Evolutionary conservation across 1,284 basidiomycete species (phyloP).

Genomic region (Flammula alnicola): DNA sequence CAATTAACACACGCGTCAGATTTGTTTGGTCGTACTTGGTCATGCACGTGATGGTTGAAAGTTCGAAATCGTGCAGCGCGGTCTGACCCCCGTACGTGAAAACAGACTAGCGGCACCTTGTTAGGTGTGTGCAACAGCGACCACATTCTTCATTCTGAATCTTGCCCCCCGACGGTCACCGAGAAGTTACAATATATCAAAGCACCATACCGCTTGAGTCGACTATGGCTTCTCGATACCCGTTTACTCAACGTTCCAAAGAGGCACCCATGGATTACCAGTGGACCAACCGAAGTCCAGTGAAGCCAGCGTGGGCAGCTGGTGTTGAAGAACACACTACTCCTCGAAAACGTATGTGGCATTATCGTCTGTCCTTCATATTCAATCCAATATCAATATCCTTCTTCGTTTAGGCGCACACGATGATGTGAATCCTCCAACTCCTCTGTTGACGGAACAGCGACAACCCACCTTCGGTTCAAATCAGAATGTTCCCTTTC

Average conservation of each 20-base stretch:
- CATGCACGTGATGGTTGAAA: too few species aligned
- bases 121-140: too few species aligned
- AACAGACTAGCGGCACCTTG: too few species aligned
- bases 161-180: too few species aligned
- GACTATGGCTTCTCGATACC: conserved; percentile 18
- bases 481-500: conserved; percentile 69
- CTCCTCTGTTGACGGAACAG: conserved; percentile 48
- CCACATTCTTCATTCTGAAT: too few species aligned
- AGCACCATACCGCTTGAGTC: too few species aligned
- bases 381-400: not conserved
- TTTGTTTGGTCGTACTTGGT: too few species aligned
- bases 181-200: too few species aligned
- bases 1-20: too few species aligned
- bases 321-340: conserved; percentile 48
- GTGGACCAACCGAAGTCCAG: conserved; percentile 46
- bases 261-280: conserved; percentile 86
- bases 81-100: too few species aligned
- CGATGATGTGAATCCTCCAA: conserved; percentile 51
- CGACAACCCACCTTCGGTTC: conserved; percentile 60
- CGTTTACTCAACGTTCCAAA: conserved; percentile 56
- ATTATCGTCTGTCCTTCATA: conserved; percentile 6
- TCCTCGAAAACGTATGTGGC: conserved; percentile 66
- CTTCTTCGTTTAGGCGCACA: conserved; percentile 55
- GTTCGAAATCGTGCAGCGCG: too few species aligned
- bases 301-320: conserved; percentile 62